Evolutionary conservation across 2,329 filamentous ascomycete species (phyloP).

Genomic region (Claviceps africana): DNA sequence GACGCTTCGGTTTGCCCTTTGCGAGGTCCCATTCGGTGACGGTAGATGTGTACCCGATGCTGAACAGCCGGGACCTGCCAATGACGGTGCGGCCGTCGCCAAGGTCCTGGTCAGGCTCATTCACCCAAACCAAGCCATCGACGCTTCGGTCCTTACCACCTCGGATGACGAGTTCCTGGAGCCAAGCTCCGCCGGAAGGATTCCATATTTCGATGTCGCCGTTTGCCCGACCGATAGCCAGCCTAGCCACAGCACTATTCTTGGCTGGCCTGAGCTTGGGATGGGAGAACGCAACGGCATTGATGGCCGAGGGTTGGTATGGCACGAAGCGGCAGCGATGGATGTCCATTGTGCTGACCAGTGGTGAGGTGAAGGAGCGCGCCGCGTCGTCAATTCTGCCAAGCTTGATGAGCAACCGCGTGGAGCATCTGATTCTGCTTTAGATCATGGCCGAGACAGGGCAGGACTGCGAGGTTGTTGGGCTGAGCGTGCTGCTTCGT

Average conservation of each 20-base stretch:
- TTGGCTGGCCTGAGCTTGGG: constrained; percentile 34
- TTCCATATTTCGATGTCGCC: constrained; percentile 99
- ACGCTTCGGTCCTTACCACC: constrained; percentile 78
- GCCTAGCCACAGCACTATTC: constrained; percentile 46
- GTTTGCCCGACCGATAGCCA: constrained; percentile 84
- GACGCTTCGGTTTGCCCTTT: constrained; percentile 60
- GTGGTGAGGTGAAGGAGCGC: background rate
- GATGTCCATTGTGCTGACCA: constrained; percentile 58
- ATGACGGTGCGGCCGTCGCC: constrained; percentile 45
- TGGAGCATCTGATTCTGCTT: background rate
- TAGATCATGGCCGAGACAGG: background rate
- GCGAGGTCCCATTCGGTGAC: constrained; percentile 92
- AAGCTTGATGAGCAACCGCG: background rate
- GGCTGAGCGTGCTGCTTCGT: background rate
- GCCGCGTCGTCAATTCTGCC: background rate
- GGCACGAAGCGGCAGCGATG: constrained; percentile 94
- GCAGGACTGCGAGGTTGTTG: constrained; percentile 1
- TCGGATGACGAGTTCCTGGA: constrained; percentile 74
- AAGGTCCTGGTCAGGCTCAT: constrained; percentile 62
- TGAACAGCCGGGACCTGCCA: constrained; percentile 78
- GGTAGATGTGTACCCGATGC: constrained; percentile 82
- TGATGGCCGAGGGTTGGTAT: constrained; percentile 83
- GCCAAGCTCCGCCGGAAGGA: constrained; percentile 66
- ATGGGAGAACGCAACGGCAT: constrained; percentile 87
- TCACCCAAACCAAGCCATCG: constrained; percentile 84